Conservation (phyloP, 2,329 filamentous ascomycete species). For the Cladophialophora exuberans region DNA sequence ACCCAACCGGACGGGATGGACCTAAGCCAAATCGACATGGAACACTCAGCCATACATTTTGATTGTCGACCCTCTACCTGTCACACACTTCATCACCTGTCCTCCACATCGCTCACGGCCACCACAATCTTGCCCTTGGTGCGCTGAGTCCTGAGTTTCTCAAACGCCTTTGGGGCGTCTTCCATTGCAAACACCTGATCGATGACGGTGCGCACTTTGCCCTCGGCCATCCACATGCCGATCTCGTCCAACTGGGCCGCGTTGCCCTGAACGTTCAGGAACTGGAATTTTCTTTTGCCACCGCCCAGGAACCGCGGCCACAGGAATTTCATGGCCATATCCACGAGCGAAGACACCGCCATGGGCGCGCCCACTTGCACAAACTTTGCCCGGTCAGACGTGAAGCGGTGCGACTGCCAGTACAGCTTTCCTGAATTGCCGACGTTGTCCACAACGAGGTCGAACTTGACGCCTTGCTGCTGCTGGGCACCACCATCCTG, state of each 20-base stretch:
- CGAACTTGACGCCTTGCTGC: slow-evolving; percentile 44
- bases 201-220: slow-evolving; percentile 60
- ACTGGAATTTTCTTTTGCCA: slow-evolving; percentile 45
- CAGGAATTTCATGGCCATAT: slow-evolving; percentile 43
- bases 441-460: slow-evolving; percentile 62
- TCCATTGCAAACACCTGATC: slow-evolving; percentile 59
- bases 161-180: slow-evolving; percentile 60
- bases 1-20: too few species aligned
- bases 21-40: too few species aligned
- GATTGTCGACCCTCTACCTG: too few species aligned
- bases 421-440: slow-evolving; percentile 57
- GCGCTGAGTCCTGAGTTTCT: slow-evolving; percentile 59
- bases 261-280: slow-evolving; percentile 42
- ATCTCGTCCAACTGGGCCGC: slow-evolving; percentile 54
- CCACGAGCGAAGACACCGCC: neutral
- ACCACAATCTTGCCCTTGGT: slow-evolving; percentile 64
- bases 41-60: too few species aligned
- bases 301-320: slow-evolving; percentile 56
- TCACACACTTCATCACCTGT: neutral
- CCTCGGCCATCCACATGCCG: slow-evolving; percentile 60
- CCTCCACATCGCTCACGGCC: slow-evolving; percentile 33
- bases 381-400: slow-evolving; percentile 54
- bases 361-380: slow-evolving; percentile 53
- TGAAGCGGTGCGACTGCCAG: slow-evolving; percentile 55
- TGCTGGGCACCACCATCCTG: slow-evolving; percentile 21